Percentiles rank a stretch among this genome's conserved stretches.
Conservation (phyloP, 345 rosid species). For the Eucalyptus cladocalyx region DNA sequence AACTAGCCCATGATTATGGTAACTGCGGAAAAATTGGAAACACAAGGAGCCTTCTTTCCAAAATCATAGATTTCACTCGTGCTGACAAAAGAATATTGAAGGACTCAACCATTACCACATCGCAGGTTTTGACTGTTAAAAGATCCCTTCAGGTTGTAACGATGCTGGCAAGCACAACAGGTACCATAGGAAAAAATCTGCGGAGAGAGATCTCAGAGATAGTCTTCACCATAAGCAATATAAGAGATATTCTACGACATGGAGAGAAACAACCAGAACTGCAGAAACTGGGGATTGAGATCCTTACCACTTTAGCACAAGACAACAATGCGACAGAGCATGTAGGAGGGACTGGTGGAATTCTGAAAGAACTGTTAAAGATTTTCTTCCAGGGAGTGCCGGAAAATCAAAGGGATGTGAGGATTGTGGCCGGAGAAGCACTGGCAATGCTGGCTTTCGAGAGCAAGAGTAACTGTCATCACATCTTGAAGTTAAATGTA, state of each 20-base stretch:
- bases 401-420: constrained; percentile 11
- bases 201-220: constrained; percentile 64
- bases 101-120: constrained; percentile 21
- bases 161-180: constrained; percentile 60
- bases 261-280: constrained; percentile 36
- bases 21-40: constrained; percentile 81
- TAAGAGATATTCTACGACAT: constrained; percentile 47
- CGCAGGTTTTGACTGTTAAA: constrained; percentile 48
- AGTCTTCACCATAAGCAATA: constrained; percentile 48
- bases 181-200: constrained; percentile 45
- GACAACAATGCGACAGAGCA: constrained; percentile 53
- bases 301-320: constrained; percentile 44
- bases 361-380: constrained; percentile 53
- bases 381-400: constrained; percentile 31
- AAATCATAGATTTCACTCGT: constrained; percentile 57
- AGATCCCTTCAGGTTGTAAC: constrained; percentile 52
- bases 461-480: constrained; percentile 53
- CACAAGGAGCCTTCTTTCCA: constrained; percentile 57
- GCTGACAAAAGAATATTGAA: constrained; percentile 32
- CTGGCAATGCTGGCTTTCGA: constrained; percentile 65
- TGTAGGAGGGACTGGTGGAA: constrained; percentile 60
- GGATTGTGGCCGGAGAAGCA: constrained; percentile 69
- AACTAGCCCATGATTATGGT: constrained; percentile 56
- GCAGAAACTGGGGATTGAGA: constrained; percentile 57
- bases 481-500: constrained; percentile 38